Base-by-base conservation (phyloP, 352 stramenopile genomes). In the Phytophthora pluvialis region DNA sequence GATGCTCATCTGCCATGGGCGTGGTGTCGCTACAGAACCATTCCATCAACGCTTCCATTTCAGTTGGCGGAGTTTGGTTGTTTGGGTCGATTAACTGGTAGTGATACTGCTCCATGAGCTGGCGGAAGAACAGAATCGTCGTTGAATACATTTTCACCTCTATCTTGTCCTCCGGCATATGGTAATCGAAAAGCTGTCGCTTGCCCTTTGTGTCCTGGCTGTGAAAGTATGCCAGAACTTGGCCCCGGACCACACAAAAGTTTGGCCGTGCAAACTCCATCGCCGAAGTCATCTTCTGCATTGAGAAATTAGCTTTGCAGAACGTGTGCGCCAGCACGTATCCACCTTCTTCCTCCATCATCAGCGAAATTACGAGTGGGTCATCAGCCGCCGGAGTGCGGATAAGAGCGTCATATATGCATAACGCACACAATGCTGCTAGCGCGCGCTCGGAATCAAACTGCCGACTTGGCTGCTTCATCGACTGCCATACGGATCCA, bases 41-140 rank as follows among this genome's bases (percentile, higher is more conserved):
- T 50, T 96, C 90, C 72, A 97, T 92, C 29, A 97, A 60, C 16
- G 90, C 87, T 64, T 97, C 90, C 87, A 97, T 97, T 67, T 97
- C 90, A 15, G 83, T 94, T 26, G 86, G 88, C 16, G 90, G 88
- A 9, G 88, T 91, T 21, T 86, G 66, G 48, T 95, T 84, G 39
- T 93, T 79, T 4, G 78, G 62, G 32, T 94, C 85, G 46, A 97
- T 91, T 28, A 97, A 47, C 65, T 89, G 84, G 59, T 96, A 96
- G 39, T 88, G 66, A 60, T 90, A 96, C 13, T 72, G 67, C 62
- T 97, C 90, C 86, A 97, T 91, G 8, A 97, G 65, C 28, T 85
- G 76, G 5, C 88, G 81, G 49, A 97, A 89, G 62, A 96, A 96
- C 15, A 94, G 67, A n/a, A 96, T 55, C 21, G 87, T 95, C 21